Conservation (phyloP, 495 filamentous ascomycete genomes). For the Gamarada debralockiae region DNA sequence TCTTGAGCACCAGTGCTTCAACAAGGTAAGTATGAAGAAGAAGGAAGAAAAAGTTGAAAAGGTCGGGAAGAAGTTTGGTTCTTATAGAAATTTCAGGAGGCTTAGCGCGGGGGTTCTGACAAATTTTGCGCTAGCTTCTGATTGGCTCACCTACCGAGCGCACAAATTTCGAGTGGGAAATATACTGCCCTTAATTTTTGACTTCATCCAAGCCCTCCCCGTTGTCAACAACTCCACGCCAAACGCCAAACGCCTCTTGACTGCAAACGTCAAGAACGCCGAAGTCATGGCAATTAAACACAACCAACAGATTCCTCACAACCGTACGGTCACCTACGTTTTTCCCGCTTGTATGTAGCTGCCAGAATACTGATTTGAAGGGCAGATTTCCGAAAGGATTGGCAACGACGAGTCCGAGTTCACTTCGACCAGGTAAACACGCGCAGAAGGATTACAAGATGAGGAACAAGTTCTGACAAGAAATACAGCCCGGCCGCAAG, state of each 20-base stretch:
- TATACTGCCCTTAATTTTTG: too few species aligned
- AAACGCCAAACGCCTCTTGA: slow-evolving; percentile 47
- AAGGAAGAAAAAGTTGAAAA: slow-evolving; percentile 7
- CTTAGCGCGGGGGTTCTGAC: too few species aligned
- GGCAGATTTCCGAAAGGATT: slow-evolving; percentile 99
- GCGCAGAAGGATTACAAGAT: slow-evolving; percentile 24
- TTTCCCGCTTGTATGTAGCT: not conserved
- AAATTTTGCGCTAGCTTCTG: too few species aligned
- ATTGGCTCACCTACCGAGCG: too few species aligned
- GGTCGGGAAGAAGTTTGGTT: not conserved
- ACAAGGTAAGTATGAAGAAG: slow-evolving; percentile 23
- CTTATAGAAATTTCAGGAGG: too few species aligned
- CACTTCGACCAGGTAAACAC: slow-evolving; percentile 98
- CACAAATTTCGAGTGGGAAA: too few species aligned
- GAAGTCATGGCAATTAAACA: slow-evolving; percentile 99
- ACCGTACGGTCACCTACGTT: slow-evolving; percentile 60
- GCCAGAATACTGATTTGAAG: slow-evolving; percentile 19
- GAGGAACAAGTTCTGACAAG: slow-evolving; percentile 26
- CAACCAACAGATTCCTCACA: slow-evolving; percentile 98
- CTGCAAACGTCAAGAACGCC: slow-evolving; percentile 19
- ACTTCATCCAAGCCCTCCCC: too few species aligned
- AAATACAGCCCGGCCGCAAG: slow-evolving; percentile 86
- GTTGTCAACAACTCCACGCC: slow-evolving; percentile 28
- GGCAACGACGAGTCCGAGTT: slow-evolving; percentile 94
- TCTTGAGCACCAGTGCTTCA: slow-evolving; percentile 18